Evolutionary conservation across 129 eudicot species (phyloP), one percentile per base, ranked within the genome.

Genomic region (Chrysanthemum seticuspe): DNA sequence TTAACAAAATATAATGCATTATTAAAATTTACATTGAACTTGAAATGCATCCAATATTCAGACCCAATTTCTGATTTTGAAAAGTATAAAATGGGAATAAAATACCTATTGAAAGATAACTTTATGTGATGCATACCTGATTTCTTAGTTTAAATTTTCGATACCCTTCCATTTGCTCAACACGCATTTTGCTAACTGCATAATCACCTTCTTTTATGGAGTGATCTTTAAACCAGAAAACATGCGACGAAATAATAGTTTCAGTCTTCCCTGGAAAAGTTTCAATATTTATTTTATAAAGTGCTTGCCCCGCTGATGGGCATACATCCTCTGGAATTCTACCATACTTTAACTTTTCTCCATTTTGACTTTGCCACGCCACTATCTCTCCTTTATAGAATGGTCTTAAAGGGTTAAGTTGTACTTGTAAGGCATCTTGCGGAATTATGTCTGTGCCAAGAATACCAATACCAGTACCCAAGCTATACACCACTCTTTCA

Each of bases 271-370:
- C 97, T 0, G 82, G 86, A 61, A 82, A 80, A 9, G 67, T 85
- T 77, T 95, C 99, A 66, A 95, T 85, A 77, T 73, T 82, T 15
- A 95, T 78, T 83, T 97, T 83, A 75, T 88, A 95, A 51, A 95
- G 97, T 51, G 99, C 96, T 88, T 95, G 97, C 53, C 96, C 99
- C 0, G 96, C 87, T 65, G 91, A 88, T 11, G 97, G 97, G 74
- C 91, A 88, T n/a, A 86, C 96, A 81, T 90, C 87, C 72, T 88
- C 97, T 1, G 87, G 86, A 85, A 95, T 87, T 82, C 91, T 90
- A 18, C 99, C 97, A 67, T 95, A 95, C 80, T 85, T 95, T 82
- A 95, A 79, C 73, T 87, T 95, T 72, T 95, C 97, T 62, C 97
- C 99, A 73, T 82, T 90, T 76, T 86, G 88, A 65, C 87, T 81